Percentiles rank a stretch among this genome's conserved stretches.
These are phyloP conservation scores for Jatropha curcas DNA, from an alignment of 345 rosid genomes.

Conservation along the genomic window DNA sequence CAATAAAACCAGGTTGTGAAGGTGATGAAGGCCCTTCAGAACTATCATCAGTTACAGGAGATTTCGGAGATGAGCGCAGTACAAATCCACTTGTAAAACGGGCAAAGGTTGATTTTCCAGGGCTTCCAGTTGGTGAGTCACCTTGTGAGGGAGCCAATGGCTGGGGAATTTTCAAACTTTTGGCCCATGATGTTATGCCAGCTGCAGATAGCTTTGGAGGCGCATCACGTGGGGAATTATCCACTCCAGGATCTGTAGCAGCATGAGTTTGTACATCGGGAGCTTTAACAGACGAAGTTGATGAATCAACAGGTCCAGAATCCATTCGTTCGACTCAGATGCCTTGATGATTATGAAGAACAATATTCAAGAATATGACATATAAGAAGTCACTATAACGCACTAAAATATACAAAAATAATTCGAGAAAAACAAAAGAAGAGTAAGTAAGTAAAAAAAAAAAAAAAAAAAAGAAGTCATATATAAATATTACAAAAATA, in stretches of 20 bases:
- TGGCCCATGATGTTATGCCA: conserved; percentile 69
- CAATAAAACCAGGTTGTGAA: conserved; percentile 61
- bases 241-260: conserved; percentile 35
- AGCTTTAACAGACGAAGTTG: conserved; percentile 40
- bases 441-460: not conserved
- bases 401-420: not conserved
- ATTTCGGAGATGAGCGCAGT: conserved; percentile 63
- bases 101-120: conserved; percentile 66
- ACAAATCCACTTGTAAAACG: conserved; percentile 79
- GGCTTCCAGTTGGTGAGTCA: conserved; percentile 44
- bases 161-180: conserved; percentile 72
- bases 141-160: conserved; percentile 48
- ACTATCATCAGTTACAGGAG: conserved; percentile 55
- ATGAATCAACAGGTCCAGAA: conserved; percentile 47
- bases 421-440: not conserved
- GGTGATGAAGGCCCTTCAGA: conserved; percentile 47
- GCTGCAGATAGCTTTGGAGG: conserved; percentile 61
- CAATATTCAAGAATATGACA: conserved; percentile 17
- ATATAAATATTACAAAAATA: no score
- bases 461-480: not conserved
- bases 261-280: conserved; percentile 42
- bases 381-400: not conserved
- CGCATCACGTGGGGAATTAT: conserved; percentile 47
- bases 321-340: conserved; percentile 37
- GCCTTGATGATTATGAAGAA: conserved; percentile 18